A percentile compares a stretch with the other conserved stretches of the same genome.
phyloP scores from a whole-genome alignment of 1,139 yeast species.

The Zygosaccharomyces pseudobailii region DNA sequence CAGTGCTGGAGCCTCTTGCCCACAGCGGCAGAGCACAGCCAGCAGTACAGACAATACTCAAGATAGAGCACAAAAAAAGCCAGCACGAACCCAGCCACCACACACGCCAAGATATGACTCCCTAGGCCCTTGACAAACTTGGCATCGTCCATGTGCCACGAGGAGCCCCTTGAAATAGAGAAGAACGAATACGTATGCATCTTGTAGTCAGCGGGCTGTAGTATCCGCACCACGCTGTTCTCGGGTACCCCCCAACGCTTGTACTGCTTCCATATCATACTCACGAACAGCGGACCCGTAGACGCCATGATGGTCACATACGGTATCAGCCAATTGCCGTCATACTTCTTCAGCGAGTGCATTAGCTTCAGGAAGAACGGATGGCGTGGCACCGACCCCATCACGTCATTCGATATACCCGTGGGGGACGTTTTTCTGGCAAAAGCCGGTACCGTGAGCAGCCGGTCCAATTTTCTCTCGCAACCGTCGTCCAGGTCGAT shows the following conservation, averaged over 20 bases:
- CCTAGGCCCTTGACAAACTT: slow-evolving; percentile 65
- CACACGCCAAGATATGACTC: slow-evolving; percentile 64
- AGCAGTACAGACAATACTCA: slow-evolving; percentile 59
- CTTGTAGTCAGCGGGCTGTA: slow-evolving; percentile 70
- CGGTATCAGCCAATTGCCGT: slow-evolving; percentile 74
- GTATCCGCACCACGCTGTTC: slow-evolving; percentile 56
- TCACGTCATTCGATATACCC: slow-evolving; percentile 87
- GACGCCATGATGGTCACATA: slow-evolving; percentile 90
- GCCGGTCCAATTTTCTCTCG: slow-evolving; percentile 68
- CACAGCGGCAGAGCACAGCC: slow-evolving; percentile 29
- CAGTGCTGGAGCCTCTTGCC: slow-evolving; percentile 6
- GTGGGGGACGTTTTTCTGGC: slow-evolving; percentile 85
- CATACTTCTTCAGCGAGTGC: slow-evolving; percentile 57
- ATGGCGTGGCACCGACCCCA: slow-evolving; percentile 85
- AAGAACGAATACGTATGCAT: slow-evolving; percentile 56
- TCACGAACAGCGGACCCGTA: slow-evolving; percentile 85
- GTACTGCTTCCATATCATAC: slow-evolving; percentile 84
- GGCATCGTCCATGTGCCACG: slow-evolving; percentile 90
- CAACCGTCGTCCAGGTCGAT: slow-evolving; percentile 91
- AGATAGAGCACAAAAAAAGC: slow-evolving; percentile 53
- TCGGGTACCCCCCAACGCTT: slow-evolving; percentile 69
- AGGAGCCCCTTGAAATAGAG: slow-evolving; percentile 69
- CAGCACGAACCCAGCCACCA: slow-evolving; percentile 58
- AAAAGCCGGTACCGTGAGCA: slow-evolving; percentile 77
- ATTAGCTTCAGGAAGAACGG: slow-evolving; percentile 76